Base-by-base conservation (phyloP, 768 basidiomycete genomes). In the Naematelia aurantialba region DNA sequence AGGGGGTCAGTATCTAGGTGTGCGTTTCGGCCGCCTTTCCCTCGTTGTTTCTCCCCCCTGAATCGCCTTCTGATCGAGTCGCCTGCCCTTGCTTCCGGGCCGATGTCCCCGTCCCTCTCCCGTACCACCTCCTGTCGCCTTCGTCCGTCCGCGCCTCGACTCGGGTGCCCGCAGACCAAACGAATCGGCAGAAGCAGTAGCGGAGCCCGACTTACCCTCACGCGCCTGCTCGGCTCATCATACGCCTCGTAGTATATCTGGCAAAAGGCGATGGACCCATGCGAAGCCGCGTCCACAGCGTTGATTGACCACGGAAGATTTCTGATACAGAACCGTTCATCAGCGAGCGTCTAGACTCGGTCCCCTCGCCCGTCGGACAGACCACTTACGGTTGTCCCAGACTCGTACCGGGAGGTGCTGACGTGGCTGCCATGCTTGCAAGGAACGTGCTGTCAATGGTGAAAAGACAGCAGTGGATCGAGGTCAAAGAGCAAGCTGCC, bases 231-330 rank as follows among this genome's bases (percentile, higher is more conserved):
- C 5, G 72, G 72, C 47, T 73, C 72, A 60, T 73, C 72, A 47
- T 70, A 73, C 8, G 69, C 61, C 42, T 73, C 72, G 46, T 73
- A 73, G 58, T 73, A 73, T 12, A 73, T 62, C 45, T 73, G 72
- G 50, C 65, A 69, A 60, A 73, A 73, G 0, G 69, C 67, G 17
- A 73, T 69, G 24, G 72, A 69, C 4, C 72, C 72, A 26, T 73
- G 72, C 17, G 69, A 65, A 5, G 72, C 67, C 5, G 69, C 69
- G 29, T 73, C 72, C 22, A 73, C 62, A 11, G 65, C 69, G 31
- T 52, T 45, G 30, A 67, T 48, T 2, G 61, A 47, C 72, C 72
- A 73, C 8, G 68, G 71, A 39, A 39, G 34, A 39, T 8, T 8
- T 39, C 34, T 39, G 34, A 8, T n/a, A n/a, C 34, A 39, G 17